Evolutionary conservation across 768 basidiomycete genomes (phyloP).

Genomic region (Sarcodon sp.): DNA sequence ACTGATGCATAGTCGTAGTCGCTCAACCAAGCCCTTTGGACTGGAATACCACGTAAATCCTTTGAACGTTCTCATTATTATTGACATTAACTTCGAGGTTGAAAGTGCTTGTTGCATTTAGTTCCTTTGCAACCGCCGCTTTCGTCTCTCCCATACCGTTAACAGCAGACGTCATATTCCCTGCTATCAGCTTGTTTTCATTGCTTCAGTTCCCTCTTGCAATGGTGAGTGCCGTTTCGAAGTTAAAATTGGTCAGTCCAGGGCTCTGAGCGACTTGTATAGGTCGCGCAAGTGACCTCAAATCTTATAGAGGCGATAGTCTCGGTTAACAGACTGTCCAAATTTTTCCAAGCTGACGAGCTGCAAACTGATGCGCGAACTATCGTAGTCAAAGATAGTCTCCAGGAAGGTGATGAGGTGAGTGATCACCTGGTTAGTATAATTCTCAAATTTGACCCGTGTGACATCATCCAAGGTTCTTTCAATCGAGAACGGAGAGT

Average conservation of each 20-base stretch:
- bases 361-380: conserved; percentile 69
- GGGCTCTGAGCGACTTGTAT: not conserved
- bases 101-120: conserved; percentile 62
- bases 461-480: conserved; percentile 30
- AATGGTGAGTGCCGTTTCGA: conserved; percentile 36
- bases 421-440: not conserved
- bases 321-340: conserved; percentile 65
- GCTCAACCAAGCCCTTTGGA: conserved; percentile 51
- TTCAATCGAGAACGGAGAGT: conserved; percentile 64
- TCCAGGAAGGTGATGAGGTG: conserved; percentile 52
- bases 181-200: conserved; percentile 87
- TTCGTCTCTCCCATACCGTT: conserved; percentile 49
- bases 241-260: not conserved
- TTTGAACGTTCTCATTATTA: not conserved
- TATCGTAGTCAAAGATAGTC: conserved; percentile 25
- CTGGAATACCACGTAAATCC: conserved; percentile 41
- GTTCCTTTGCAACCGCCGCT: conserved; percentile 69
- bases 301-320: conserved; percentile 82
- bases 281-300: conserved; percentile 64
- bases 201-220: conserved; percentile 77
- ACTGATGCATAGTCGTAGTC: conserved; percentile 22
- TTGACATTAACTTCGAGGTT: not conserved
- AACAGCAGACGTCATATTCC: conserved; percentile 89
- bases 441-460: not conserved
- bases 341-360: conserved; percentile 69